Conservation (phyloP, 164 flowering plant genomes). For the Piper betle region DNA sequence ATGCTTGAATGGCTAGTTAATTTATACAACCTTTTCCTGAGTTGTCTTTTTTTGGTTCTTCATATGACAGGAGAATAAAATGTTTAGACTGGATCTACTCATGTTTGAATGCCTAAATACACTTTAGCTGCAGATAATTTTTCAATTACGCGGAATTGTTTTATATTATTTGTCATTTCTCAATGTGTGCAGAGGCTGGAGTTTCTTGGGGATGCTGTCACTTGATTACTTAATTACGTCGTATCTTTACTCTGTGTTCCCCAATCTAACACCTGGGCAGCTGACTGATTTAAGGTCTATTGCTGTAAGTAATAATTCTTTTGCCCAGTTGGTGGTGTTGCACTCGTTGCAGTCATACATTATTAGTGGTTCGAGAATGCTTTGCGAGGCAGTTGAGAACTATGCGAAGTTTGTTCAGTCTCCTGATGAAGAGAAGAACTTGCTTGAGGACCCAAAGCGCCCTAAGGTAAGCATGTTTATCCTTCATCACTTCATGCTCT, state of each 20-base stretch:
- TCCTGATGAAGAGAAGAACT: conserved; percentile 20
- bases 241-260: conserved; percentile 75
- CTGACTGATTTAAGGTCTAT: conserved; percentile 82
- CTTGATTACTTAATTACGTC: conserved; percentile 88
- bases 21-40: too few relatives aligned
- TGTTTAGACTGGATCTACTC: background rate
- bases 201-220: conserved; percentile 96
- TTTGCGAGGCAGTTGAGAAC: conserved; percentile 35
- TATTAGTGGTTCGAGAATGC: conserved; percentile 44
- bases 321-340: conserved; percentile 60
- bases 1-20: too few relatives aligned
- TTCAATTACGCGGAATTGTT: background rate
- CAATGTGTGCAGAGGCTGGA: conserved; percentile 63
- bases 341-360: conserved; percentile 52
- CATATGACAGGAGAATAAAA: too few relatives aligned
- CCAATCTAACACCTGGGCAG: conserved; percentile 84
- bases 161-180: background rate
- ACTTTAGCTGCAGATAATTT: background rate
- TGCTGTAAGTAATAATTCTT: conserved; percentile 60
- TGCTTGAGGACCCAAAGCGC: conserved; percentile 40
- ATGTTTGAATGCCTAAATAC: background rate
- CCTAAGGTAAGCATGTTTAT: conserved; percentile 52
- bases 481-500: background rate
- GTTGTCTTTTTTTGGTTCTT: too few relatives aligned
- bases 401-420: conserved; percentile 33